Evolutionary conservation across 179 eudicot genomes (phyloP), one percentile per base, ranked within the genome.

Genomic region (Monotropa hypopitys): DNA sequence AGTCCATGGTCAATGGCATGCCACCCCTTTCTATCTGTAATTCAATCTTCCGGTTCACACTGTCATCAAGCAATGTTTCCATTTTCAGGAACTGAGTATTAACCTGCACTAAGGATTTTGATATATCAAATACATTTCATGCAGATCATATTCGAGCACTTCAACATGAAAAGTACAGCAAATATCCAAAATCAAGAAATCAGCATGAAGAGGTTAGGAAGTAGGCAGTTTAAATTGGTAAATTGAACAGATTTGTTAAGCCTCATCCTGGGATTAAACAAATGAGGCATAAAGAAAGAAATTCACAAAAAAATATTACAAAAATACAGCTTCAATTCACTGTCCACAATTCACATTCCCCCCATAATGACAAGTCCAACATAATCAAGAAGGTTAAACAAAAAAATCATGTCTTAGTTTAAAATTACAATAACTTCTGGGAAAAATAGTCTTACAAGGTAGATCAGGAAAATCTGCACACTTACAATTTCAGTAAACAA

Each of bases 11-110:
- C 81, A 91, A 85, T 21, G 89, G 85, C 72, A 87, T 82, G 74
- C 98, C 98, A 80, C 99, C 99, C 87, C 99, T 91, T 87, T 96
- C 96, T 84, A 96, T 86, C 80, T 91, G 91, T 79, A 96, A 80
- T 82, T 93, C 85, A 65, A 96, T 82, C 61, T 84, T 86, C 81
- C 85, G 84, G 79, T 81, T 84, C 67, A 96, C 98, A 85, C 87
- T 84, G 81, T 91, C 97, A 83, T 96, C 97, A 78, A 96, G 84
- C 81, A 91, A 75, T 73, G 86, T 91, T 86, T 96, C 99, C 85
- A 96, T 82, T 86, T 87, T 87, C 80, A 93, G 88, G 81, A 96
- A 96, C 84, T 93, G 98, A 79, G 99, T 96, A 85, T 86, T 82
- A 76, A 96, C 97, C 99, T 96, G 91, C 85, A 89, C 26, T 66